Conservation (phyloP, 352 stramenopile species). For the Elongisporangium prolatum region DNA sequence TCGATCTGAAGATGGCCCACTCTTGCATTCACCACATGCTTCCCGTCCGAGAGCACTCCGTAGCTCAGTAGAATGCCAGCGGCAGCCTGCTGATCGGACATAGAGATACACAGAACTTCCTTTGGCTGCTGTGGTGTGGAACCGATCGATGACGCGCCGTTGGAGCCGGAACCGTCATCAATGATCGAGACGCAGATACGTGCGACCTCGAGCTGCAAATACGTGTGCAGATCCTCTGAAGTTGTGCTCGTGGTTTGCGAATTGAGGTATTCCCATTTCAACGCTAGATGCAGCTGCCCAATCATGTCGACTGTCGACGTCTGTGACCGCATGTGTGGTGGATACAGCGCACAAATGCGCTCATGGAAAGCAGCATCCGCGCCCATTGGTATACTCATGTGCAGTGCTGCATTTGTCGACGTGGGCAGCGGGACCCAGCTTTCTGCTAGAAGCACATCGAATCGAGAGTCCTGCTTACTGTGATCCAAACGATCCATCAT, state of each 20-base stretch:
- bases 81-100: slow-evolving; percentile 64
- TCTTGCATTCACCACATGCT: slow-evolving; percentile 73
- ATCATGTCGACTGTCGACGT: slow-evolving; percentile 53
- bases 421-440: slow-evolving; percentile 69
- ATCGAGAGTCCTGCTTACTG: slow-evolving; percentile 79
- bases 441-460: slow-evolving; percentile 71
- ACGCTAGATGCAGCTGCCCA: slow-evolving; percentile 60
- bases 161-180: slow-evolving; percentile 39
- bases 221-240: slow-evolving; percentile 47
- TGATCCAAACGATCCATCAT: slow-evolving; percentile 87
- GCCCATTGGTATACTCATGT: neutral
- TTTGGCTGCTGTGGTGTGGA: slow-evolving; percentile 30
- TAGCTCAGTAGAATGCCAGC: slow-evolving; percentile 78
- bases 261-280: slow-evolving; percentile 80
- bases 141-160: slow-evolving; percentile 2
- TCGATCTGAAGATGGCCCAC: slow-evolving; percentile 81
- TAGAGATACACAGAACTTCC: slow-evolving; percentile 70
- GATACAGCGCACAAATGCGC: slow-evolving; percentile 67
- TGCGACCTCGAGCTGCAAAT: slow-evolving; percentile 72
- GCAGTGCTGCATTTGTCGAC: slow-evolving; percentile 11
- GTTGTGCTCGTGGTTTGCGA: slow-evolving; percentile 30
- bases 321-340: slow-evolving; percentile 18
- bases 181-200: slow-evolving; percentile 74
- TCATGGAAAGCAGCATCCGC: slow-evolving; percentile 45
- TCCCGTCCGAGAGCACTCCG: slow-evolving; percentile 53